Conservation (phyloP, 1,139 yeast species). For the Eremothecium sinecaudum region DNA sequence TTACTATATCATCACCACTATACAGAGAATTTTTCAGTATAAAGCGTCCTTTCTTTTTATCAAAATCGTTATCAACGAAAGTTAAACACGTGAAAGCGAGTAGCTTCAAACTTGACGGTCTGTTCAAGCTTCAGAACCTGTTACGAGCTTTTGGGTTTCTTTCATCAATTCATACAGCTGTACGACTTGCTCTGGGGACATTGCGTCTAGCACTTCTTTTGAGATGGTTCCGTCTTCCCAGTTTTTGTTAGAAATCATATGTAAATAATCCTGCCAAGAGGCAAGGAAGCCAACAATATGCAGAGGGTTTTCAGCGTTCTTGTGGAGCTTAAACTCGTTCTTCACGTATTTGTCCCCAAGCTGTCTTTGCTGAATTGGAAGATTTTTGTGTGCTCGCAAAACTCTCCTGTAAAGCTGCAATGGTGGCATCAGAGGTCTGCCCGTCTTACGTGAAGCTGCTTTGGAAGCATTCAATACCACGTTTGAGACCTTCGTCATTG, state of each 20-base stretch:
- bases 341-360: conserved; percentile 87
- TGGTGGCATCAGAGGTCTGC: conserved; percentile 69
- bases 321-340: conserved; percentile 84
- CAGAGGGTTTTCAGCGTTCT: conserved; percentile 71
- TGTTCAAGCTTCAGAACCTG: too few species aligned
- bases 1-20: too few species aligned
- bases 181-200: conserved; percentile 89
- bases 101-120: too few species aligned
- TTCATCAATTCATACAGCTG: conserved; percentile 69
- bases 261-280: conserved; percentile 88
- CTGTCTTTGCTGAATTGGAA: conserved; percentile 61
- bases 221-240: conserved; percentile 71
- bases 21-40: too few species aligned
- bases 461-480: too few species aligned
- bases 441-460: too few species aligned
- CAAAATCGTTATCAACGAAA: too few species aligned
- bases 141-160: conserved; percentile 36
- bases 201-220: conserved; percentile 56
- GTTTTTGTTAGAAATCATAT: conserved; percentile 58
- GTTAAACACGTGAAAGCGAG: too few species aligned
- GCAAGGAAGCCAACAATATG: conserved; percentile 89
- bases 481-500: too few species aligned
- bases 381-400: conserved; percentile 62
- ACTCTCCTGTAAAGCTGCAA: conserved; percentile 64
- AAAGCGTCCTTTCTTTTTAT: too few species aligned